Base-by-base conservation (phyloP, 257 asterid genomes). In the Nicotiana attenuata region DNA sequence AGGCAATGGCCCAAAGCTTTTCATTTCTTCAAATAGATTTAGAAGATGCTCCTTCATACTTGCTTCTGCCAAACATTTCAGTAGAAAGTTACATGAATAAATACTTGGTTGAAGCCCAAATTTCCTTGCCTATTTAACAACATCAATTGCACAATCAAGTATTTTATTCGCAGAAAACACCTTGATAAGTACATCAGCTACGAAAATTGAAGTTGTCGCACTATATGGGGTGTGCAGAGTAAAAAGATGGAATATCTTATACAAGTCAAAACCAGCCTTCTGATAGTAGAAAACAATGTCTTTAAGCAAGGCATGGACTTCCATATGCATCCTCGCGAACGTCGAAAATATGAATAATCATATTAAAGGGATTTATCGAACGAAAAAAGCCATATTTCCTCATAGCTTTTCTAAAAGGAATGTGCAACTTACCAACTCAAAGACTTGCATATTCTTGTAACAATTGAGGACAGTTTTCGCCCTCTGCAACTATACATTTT, bases 51-150 rank as follows among this genome's bases (percentile, higher is more conserved):
- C 86, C 84, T 81, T 83, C 65, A 81, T 84, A 61, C 83, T 84
- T 17, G 85, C 87, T 78, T 92, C 92, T 9, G 83, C 83, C 81
- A 91, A 86, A 68, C 91, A 88, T 80, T 92, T 92, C 55, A 91
- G 93, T 91, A 90, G 87, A 82, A 91, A 91, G 83, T 93, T 93
- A 85, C 92, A 89, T 1, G 96, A 79, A 3, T 83, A 88, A 59
- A 88, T 83, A 57, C 87, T 82, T 33, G 89, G 91, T 82, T 73
- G 84, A 65, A 86, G 41, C 75, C 92, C 92, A 76, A 83, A 65
- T 31, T 84, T 77, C 87, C 80, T 90, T 11, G 90, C 89, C 82
- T 63, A 89, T 10, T 53, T 20, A 82, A 85, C 82, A 17, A 76
- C 91, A 78, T 87, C 89, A 45, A 93, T 38, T 13, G 91, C 92